Conservation (phyloP, 345 rosid genomes). For the Syzygium aromaticum region DNA sequence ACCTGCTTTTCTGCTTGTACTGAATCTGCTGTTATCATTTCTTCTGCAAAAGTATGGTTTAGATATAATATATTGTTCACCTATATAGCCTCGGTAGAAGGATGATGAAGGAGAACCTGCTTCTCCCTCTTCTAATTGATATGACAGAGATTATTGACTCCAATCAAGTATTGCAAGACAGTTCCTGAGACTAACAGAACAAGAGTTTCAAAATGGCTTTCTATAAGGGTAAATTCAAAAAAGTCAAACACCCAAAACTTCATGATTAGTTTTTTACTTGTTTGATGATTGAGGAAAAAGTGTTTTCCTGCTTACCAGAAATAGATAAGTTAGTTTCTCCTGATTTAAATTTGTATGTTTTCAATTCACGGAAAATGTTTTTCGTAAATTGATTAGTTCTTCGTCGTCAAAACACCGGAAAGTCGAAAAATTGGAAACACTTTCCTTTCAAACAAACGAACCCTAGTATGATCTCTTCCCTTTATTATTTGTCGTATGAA, state of each 20-base stretch:
- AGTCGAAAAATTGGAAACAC: no score
- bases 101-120: background rate
- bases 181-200: background rate
- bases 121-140: background rate
- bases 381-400: no score
- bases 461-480: background rate
- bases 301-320: no score
- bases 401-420: no score
- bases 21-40: background rate
- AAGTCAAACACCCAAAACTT: no score
- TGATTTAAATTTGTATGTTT: no score
- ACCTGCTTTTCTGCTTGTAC: background rate
- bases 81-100: background rate
- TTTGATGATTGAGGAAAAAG: no score
- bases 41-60: background rate
- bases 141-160: background rate
- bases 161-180: background rate
- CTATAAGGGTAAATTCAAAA: background rate
- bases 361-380: no score
- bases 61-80: background rate
- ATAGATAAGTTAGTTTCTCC: no score
- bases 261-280: no score
- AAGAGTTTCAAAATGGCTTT: background rate
- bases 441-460: no score
- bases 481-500: background rate